These are phyloP conservation scores for Didymella lethalis DNA, from an alignment of 2,329 filamentous ascomycete genomes.

Conservation along the genomic window DNA sequence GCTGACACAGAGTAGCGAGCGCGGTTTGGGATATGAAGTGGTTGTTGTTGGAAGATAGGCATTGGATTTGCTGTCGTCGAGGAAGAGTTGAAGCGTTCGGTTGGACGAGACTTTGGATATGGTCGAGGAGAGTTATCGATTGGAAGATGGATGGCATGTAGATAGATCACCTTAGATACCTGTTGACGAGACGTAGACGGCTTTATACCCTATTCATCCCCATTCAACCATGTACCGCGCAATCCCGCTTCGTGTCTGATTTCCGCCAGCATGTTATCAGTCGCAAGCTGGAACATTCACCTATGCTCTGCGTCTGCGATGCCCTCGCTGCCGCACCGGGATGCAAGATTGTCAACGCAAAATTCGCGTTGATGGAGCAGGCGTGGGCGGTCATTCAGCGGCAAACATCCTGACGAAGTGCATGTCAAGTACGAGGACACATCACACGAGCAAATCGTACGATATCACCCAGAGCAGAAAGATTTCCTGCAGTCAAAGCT, in stretches of 20 bases:
- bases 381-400: too few species aligned
- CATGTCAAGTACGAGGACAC: too few species aligned
- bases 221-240: too few species aligned
- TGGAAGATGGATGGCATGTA: neutral
- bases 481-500: conserved; percentile 1
- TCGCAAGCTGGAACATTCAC: too few species aligned
- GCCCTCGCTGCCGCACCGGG: too few species aligned
- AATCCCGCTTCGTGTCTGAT: too few species aligned
- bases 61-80: neutral
- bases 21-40: neutral
- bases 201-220: neutral
- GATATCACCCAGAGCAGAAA: neutral
- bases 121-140: neutral
- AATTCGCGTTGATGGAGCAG: too few species aligned
- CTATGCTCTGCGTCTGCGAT: too few species aligned
- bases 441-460: neutral
- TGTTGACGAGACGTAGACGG: neutral
- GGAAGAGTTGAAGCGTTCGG: neutral
- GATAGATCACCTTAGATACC: neutral
- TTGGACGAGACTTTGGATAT: neutral
- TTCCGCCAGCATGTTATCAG: too few species aligned
- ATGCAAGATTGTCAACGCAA: too few species aligned
- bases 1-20: neutral
- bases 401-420: too few species aligned
- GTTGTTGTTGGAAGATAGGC: neutral